These are phyloP conservation scores for Leishmania martiniquensis DNA, from an alignment of 208 protist genomes.

Conservation along the genomic window DNA sequence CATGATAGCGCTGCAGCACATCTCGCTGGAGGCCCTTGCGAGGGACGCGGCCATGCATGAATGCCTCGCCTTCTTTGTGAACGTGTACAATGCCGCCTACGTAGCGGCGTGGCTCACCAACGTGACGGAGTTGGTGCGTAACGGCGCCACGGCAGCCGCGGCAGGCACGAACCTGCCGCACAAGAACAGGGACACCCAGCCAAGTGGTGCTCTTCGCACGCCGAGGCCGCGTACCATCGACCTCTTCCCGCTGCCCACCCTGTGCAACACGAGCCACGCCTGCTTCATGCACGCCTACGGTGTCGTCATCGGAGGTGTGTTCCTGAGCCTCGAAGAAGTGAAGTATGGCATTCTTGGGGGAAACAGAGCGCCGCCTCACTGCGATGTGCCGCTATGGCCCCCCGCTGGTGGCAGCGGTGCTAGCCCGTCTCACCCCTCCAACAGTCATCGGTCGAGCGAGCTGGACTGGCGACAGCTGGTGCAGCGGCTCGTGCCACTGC, in stretches of 20 bases:
- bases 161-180: neutral
- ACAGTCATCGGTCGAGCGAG: neutral
- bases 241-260: conserved; percentile 28
- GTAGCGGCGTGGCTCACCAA: conserved; percentile 67
- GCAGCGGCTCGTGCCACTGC: conserved; percentile 17
- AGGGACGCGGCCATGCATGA: conserved; percentile 19
- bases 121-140: conserved; percentile 24
- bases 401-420: conserved; percentile 19
- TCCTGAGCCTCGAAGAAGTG: conserved; percentile 57
- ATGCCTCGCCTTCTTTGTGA: conserved; percentile 40
- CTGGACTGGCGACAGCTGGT: neutral
- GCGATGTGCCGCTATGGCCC: conserved; percentile 36
- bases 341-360: conserved; percentile 76
- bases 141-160: conserved; percentile 5
- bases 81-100: conserved; percentile 78
- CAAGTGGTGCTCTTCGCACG: neutral
- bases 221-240: conserved; percentile 16
- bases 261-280: conserved; percentile 30
- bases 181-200: neutral
- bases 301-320: conserved; percentile 51
- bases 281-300: conserved; percentile 58
- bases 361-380: conserved; percentile 41
- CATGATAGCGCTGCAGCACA: conserved; percentile 21
- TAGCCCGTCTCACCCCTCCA: neutral
- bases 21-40: conserved; percentile 18